Evolutionary conservation across 2,329 filamentous ascomycete genomes (phyloP).

Genomic region (Clarireedia hainanense): DNA sequence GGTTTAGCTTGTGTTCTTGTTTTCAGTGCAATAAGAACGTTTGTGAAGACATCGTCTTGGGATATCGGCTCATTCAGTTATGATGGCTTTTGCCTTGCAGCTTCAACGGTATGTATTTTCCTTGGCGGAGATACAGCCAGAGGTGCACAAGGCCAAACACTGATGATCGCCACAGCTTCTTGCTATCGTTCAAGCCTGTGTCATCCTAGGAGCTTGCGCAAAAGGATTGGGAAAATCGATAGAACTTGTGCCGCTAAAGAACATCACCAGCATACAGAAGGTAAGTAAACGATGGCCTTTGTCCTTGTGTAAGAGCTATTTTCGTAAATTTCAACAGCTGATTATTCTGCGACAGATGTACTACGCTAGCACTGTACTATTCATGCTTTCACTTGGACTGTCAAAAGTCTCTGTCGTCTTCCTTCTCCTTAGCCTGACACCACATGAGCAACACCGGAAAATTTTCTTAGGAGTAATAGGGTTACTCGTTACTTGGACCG

Average conservation of each 20-base stretch:
- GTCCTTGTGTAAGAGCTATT: too few relatives aligned
- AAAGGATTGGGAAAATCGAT: conserved; percentile 13
- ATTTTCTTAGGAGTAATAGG: conserved; percentile 23
- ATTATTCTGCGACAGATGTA: conserved; percentile 24
- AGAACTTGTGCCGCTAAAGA: conserved; percentile 9
- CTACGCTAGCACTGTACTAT: conserved; percentile 35
- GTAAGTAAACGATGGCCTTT: conserved; percentile 1
- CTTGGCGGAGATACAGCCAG: too few relatives aligned
- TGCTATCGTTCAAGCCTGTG: conserved; percentile 8
- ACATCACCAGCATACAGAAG: conserved; percentile 10
- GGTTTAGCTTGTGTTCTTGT: conserved; percentile 9
- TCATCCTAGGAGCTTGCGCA: conserved; percentile 10
- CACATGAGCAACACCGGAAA: conserved; percentile 33
- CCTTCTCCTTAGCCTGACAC: conserved; percentile 39
- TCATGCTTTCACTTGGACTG: conserved; percentile 34
- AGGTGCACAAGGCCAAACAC: too few relatives aligned
- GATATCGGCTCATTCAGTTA: background rate
- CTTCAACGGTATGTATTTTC: conserved; percentile 4
- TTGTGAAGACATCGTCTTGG: background rate
- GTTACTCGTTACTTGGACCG: conserved; percentile 31
- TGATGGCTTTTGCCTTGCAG: conserved; percentile 8
- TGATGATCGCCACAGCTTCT: background rate
- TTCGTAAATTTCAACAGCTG: background rate
- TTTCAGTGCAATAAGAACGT: conserved; percentile 10
- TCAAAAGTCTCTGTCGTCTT: conserved; percentile 36